These are phyloP conservation scores for Alliaria petiolata DNA, from an alignment of 345 rosid genomes.

Conservation along the genomic window DNA sequence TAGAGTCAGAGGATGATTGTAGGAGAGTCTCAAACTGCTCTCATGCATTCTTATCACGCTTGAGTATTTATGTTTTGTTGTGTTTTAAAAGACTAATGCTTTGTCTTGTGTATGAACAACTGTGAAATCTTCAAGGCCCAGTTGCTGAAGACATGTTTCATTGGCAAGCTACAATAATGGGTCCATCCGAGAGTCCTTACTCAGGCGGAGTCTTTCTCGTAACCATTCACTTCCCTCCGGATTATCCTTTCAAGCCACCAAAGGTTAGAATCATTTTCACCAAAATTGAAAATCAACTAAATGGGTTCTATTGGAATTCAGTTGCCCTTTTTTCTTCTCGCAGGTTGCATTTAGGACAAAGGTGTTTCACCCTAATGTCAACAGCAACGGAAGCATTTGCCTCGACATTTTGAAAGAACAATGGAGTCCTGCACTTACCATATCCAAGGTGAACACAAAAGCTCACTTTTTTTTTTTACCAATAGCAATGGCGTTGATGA, in stretches of 20 bases:
- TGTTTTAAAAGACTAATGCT: slow-evolving; percentile 1
- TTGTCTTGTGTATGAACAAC: background rate
- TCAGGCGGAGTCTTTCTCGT: slow-evolving; percentile 57
- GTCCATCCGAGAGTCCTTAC: slow-evolving; percentile 59
- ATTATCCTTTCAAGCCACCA: slow-evolving; percentile 64
- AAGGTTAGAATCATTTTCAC: slow-evolving; percentile 30
- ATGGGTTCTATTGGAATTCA: background rate
- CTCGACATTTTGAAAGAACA: slow-evolving; percentile 97
- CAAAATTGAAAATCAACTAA: background rate
- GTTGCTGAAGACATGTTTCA: slow-evolving; percentile 63
- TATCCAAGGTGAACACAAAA: too few relatives aligned
- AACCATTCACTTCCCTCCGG: slow-evolving; percentile 62
- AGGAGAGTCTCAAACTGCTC: background rate
- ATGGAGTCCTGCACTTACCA: slow-evolving; percentile 97
- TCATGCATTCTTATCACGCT: background rate
- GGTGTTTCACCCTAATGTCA: slow-evolving; percentile 91
- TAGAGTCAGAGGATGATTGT: background rate
- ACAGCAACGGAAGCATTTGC: slow-evolving; percentile 97
- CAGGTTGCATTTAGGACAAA: slow-evolving; percentile 58
- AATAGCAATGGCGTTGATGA: too few relatives aligned
- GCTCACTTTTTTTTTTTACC: too few relatives aligned
- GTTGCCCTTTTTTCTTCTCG: background rate
- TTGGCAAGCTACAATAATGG: slow-evolving; percentile 70
- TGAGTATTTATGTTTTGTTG: background rate
- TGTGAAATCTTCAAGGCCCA: slow-evolving; percentile 36